phyloP scores from a whole-genome alignment of 768 basidiomycete genomes.

The Mycena sanguinolenta region DNA sequence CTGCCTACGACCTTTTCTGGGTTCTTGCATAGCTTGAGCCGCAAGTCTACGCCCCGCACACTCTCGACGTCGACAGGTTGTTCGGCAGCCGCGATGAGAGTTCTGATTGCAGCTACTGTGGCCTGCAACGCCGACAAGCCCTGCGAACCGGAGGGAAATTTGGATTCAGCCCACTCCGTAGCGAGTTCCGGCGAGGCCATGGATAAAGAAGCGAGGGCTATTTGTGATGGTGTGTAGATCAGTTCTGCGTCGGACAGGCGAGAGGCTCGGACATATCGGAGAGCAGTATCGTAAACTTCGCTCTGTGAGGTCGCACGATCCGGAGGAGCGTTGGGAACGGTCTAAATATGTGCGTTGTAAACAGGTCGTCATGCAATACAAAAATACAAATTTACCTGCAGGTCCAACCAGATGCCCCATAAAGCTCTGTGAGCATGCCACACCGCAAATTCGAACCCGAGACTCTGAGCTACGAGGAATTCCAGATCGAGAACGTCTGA shows the following conservation, averaged over 20 bases:
- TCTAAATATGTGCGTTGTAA: constrained; percentile 54
- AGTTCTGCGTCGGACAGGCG: constrained; percentile 94
- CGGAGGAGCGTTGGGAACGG: constrained; percentile 63
- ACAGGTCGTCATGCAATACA: neutral
- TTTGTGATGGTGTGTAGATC: constrained; percentile 93
- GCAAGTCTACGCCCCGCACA: constrained; percentile 90
- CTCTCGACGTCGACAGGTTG: constrained; percentile 82
- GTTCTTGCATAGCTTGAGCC: constrained; percentile 91
- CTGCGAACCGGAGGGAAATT: constrained; percentile 40
- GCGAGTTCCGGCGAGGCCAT: constrained; percentile 73
- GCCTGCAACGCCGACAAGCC: constrained; percentile 48
- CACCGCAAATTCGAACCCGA: constrained; percentile 93
- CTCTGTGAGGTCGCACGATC: constrained; percentile 56
- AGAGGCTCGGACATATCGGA: constrained; percentile 78
- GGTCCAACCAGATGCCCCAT: constrained; percentile 90
- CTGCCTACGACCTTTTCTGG: constrained; percentile 96
- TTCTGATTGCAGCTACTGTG: constrained; percentile 67
- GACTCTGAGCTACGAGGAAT: constrained; percentile 94
- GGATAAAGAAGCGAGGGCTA: constrained; percentile 85
- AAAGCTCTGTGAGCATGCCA: constrained; percentile 92
- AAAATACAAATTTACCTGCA: constrained; percentile 69
- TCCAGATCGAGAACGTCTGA: constrained; percentile 94
- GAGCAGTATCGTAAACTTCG: constrained; percentile 74
- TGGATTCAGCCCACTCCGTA: constrained; percentile 69
- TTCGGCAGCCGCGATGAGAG: constrained; percentile 66